Base-by-base conservation (phyloP, 768 basidiomycete genomes). In the Saitozyma sp. region DNA sequence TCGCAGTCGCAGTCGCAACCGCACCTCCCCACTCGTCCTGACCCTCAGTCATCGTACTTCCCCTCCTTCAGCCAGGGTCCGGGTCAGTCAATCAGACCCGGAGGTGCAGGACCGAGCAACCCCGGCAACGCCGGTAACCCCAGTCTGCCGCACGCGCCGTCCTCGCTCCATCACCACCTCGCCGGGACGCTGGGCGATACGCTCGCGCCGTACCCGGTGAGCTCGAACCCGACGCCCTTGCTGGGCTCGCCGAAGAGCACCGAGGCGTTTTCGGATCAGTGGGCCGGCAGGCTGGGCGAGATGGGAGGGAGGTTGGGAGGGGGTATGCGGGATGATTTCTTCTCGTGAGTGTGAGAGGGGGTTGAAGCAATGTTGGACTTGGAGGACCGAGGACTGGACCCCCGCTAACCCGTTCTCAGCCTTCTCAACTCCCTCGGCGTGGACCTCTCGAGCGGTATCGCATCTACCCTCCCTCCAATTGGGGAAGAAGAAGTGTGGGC, bases 301-400 rank as follows among this genome's bases (percentile, higher is more conserved):
- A 59, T 65, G 61, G 61, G 61, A 7, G 63, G 59, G 13, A 48
- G 48, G n/a, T 50, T 52, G 41, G 61, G 61, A 8, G 57, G 60
- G 11, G 65, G 70, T 17, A 50, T 62, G n/a, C 50, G 67, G 41
- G 67, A 71, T 20, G 70, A 71, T 54, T 66, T 71, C 61, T 68
- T 66, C 38, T 66, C 70, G 66, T 71, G 37, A 41, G 66, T 67
- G 13, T 2, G 13, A 46, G 29, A 29, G 29, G 29, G 29, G 5
- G 5, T 2, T 29, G 29, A 29, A 29, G 29, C 29, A 29, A 29
- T 5, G 29, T 5, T 5, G 29, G 29, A 29, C 29, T 29, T 2
- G 29, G 2, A 2, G 29, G 45, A 17, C 45, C 45, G 45, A 46
- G 45, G n/a, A 46, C 11, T 46, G n/a, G 13, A 17, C n/a, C 45